Conservation (phyloP, 129 eudicot species). For the Chrysanthemum seticuspe region DNA sequence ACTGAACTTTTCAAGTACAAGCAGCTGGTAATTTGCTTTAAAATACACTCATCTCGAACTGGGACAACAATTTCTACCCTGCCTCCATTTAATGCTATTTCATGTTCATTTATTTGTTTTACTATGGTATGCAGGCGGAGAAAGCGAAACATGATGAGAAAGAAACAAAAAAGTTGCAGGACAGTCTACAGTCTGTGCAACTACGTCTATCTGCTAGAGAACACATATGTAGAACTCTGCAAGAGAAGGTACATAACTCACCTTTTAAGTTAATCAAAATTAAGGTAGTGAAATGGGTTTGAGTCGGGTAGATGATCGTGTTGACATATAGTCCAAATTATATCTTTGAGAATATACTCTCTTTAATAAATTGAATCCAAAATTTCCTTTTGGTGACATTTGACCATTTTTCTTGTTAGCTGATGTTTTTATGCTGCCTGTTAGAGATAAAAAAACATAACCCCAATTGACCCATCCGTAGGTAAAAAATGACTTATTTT, state of each 20-base stretch:
- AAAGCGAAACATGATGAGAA: conserved; percentile 86
- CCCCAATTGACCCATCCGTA: no score
- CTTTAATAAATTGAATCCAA: no score
- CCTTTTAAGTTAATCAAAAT: background rate
- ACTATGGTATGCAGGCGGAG: conserved; percentile 57
- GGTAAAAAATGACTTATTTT: no score
- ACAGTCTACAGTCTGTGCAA: conserved; percentile 66
- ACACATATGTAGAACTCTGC: conserved; percentile 62
- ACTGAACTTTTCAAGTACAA: conserved; percentile 83
- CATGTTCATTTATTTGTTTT: background rate
- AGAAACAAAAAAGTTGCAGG: conserved; percentile 81
- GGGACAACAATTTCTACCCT: background rate
- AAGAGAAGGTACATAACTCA: conserved; percentile 66
- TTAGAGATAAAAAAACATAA: no score
- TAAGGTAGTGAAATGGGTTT: no score
- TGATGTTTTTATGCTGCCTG: no score
- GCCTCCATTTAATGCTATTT: background rate
- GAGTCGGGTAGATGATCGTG: no score
- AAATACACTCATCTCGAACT: background rate
- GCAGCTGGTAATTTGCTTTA: conserved; percentile 62
- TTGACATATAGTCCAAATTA: no score
- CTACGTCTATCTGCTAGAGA: conserved; percentile 73
- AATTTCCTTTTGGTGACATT: no score
- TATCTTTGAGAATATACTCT: no score
- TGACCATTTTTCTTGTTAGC: no score